These are phyloP conservation scores for Fusarium sororula DNA, from an alignment of 2,329 filamentous ascomycete species.

Conservation along the genomic window DNA sequence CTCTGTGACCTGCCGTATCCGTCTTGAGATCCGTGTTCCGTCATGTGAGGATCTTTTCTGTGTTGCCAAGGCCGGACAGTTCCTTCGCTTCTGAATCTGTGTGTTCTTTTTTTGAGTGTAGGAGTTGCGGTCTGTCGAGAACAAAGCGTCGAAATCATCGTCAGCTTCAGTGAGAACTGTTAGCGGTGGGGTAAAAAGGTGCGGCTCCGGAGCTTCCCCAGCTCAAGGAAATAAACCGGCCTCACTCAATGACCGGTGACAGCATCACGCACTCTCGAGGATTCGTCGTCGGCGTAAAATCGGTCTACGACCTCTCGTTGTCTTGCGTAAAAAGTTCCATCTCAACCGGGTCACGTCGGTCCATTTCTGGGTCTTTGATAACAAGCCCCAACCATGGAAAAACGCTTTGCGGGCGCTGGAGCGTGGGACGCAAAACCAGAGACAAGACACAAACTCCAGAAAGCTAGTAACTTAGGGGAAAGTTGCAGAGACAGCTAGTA, in stretches of 20 bases:
- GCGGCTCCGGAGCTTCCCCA: constrained; percentile 35
- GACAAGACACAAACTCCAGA: constrained; percentile 5
- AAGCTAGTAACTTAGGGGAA: constrained; percentile 39
- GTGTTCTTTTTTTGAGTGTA: rapidly evolving
- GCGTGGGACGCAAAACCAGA: constrained; percentile 1
- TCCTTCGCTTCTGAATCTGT: background rate
- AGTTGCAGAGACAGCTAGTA: constrained; percentile 37
- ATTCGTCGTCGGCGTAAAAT: background rate
- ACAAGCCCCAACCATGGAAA: background rate
- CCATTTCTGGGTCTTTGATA: constrained; percentile 9
- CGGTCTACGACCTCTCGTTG: constrained; percentile 1
- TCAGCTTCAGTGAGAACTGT: background rate
- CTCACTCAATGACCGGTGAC: background rate
- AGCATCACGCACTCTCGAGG: background rate
- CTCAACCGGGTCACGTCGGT: constrained; percentile 5
- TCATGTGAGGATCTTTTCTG: constrained; percentile 7
- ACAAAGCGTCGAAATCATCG: background rate
- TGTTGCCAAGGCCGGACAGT: constrained; percentile 6
- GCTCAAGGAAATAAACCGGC: constrained; percentile 29
- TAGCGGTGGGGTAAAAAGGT: constrained; percentile 6
- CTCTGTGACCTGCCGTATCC: constrained; percentile 19
- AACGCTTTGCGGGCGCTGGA: constrained; percentile 29
- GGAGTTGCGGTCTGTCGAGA: constrained; percentile 1
- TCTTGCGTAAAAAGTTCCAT: background rate
- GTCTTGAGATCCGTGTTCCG: constrained; percentile 12